These are phyloP conservation scores for Coemansia sp. DNA, from an alignment of 192 early-diverging fungal genomes.

Conservation along the genomic window DNA sequence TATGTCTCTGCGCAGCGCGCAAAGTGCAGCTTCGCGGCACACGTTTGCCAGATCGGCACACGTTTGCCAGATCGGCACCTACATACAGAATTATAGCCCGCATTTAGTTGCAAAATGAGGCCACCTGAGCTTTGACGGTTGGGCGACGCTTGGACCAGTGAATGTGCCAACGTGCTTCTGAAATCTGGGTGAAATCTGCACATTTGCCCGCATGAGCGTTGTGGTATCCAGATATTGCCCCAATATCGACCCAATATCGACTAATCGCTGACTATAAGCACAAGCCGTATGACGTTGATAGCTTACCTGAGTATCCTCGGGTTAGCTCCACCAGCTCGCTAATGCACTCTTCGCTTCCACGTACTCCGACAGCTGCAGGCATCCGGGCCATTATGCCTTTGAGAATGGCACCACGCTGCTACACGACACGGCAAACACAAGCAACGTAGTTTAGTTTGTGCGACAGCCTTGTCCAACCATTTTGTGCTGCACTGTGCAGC, in stretches of 20 bases:
- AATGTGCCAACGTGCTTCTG: conserved; percentile 2
- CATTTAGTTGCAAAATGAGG: no score
- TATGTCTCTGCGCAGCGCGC: conserved; percentile 62
- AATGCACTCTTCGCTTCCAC: conserved; percentile 35
- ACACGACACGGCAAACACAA: neutral
- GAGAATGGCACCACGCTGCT: conserved; percentile 62
- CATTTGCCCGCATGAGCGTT: neutral
- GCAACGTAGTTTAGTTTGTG: neutral
- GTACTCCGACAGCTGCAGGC: conserved; percentile 51
- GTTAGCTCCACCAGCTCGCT: conserved; percentile 52
- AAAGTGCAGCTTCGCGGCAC: conserved; percentile 79
- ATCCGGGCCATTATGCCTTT: conserved; percentile 57
- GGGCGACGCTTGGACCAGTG: neutral
- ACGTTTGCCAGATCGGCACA: conserved; percentile 81
- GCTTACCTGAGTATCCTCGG: conserved; percentile 51
- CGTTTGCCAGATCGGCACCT: no score
- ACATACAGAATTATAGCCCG: conserved; percentile 5
- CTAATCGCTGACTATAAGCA: conserved; percentile 3
- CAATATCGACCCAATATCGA: neutral
- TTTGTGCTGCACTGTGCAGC: neutral
- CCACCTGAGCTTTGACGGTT: no score
- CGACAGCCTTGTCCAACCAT: neutral
- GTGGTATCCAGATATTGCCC: neutral
- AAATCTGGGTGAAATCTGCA: neutral
- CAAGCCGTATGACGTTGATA: neutral